Evolutionary conservation across 2,329 filamentous ascomycete genomes (phyloP), one percentile per base, ranked within the genome.

Genomic region (Monilinia aucupariae): DNA sequence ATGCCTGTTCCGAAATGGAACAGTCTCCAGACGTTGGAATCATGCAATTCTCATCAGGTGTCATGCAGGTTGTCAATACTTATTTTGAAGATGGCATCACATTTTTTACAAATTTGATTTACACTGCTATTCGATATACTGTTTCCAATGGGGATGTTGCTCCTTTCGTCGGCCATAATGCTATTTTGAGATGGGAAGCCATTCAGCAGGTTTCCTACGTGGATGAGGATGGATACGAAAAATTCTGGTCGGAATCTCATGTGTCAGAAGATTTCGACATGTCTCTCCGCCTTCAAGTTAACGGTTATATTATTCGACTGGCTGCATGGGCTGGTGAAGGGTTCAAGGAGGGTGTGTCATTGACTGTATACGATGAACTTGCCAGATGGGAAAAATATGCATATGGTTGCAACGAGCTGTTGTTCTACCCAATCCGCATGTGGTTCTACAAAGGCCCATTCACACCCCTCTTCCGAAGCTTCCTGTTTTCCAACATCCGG

Each of bases 371-470:
- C 72, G 90, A 93, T 75, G 90, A 93, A 75, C 80, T 93, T 64
- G 87, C 89, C 2, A 87, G 90, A 63, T 93, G 90, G 90, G 90
- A 93, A 73, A 93, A 93, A 76, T 92, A 92, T 73, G 90, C 90
- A 3, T 92, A 91, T 70, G 89, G 90, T n/a, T n/a, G 90, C 76
- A 90, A 89, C 74, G 90, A 92, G 77, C 80, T 93, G 63, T 80
- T 93, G 63, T 93, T 94, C 78, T 83, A 93, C 72, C 90, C 90
- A 3, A 79, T 93, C 65, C 82, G 83, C 65, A 85, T 85, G 69
- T 93, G 90, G 90, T 74, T 85, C 51, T 85, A 81, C 73, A 83
- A 81, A 20, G 90, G 90, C 0, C 90, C 90, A 34, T 90, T 93
- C 73, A 93, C 90, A 4, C 86, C 87, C 27, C 82, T 93, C 5